Evolutionary conservation across 164 flowering plant species (phyloP).

Genomic region (Berberis vulgaris): DNA sequence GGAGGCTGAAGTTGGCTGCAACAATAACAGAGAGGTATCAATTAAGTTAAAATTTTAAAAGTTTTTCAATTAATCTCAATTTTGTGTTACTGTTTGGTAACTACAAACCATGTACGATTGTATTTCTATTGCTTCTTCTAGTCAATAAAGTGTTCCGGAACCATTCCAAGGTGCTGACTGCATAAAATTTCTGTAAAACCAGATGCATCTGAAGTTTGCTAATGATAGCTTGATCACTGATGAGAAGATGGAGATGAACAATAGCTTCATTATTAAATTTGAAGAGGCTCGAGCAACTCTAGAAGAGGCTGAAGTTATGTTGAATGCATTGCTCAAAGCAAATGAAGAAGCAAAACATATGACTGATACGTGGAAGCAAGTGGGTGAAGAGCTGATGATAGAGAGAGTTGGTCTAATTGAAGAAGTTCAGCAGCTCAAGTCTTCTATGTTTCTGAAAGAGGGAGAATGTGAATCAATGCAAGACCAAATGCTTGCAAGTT

Average conservation of each 20-base stretch:
- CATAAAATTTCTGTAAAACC: neutral
- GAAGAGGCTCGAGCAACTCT: constrained; percentile 62
- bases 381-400: constrained; percentile 32
- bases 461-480: constrained; percentile 30
- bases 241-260: constrained; percentile 22
- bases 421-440: constrained; percentile 49
- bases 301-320: constrained; percentile 62
- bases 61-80: neutral
- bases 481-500: constrained; percentile 23
- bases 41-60: neutral
- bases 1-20: constrained; percentile 13
- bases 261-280: constrained; percentile 41
- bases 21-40: constrained; percentile 16
- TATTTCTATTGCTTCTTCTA: no score
- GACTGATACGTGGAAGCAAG: constrained; percentile 44
- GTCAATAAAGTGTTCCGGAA: neutral
- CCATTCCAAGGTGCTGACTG: neutral
- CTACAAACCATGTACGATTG: no score
- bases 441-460: constrained; percentile 31
- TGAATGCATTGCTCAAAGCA: constrained; percentile 49
- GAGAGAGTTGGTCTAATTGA: constrained; percentile 46
- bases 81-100: no score
- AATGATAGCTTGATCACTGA: constrained; percentile 15
- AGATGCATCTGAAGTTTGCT: constrained; percentile 13
- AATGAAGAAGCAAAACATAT: constrained; percentile 44